Evolutionary conservation across 2,329 filamentous ascomycete species (phyloP).

Genomic region (Microdochium paspali): DNA sequence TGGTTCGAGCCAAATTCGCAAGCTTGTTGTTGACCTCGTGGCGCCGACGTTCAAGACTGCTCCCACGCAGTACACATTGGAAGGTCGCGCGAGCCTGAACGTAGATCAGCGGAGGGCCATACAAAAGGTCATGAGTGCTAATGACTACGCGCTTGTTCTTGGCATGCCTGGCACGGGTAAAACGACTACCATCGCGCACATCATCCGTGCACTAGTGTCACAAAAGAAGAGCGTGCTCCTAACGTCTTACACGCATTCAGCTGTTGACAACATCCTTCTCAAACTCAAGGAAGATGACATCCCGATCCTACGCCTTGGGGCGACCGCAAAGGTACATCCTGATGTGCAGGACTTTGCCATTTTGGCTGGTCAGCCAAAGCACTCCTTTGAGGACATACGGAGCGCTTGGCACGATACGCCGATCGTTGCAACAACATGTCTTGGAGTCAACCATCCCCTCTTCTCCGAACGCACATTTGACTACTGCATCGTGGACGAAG

Average conservation of each 20-base stretch:
- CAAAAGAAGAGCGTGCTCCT: slow-evolving; percentile 89
- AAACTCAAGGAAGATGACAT: slow-evolving; percentile 77
- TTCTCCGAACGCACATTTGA: slow-evolving; percentile 89
- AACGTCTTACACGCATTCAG: slow-evolving; percentile 94
- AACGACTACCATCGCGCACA: slow-evolving; percentile 95
- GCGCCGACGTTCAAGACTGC: slow-evolving; percentile 63
- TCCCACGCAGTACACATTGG: slow-evolving; percentile 53
- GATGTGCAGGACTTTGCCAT: slow-evolving; percentile 81
- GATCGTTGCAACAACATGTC: slow-evolving; percentile 89
- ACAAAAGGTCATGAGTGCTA: slow-evolving; percentile 88
- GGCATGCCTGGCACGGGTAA: slow-evolving; percentile 99
- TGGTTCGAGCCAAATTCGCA: slow-evolving; percentile 62
- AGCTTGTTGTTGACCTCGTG: slow-evolving; percentile 69
- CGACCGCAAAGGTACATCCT: slow-evolving; percentile 74
- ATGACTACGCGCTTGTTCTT: slow-evolving; percentile 92
- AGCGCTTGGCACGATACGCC: slow-evolving; percentile 76
- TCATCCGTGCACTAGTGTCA: slow-evolving; percentile 80
- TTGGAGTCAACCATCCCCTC: slow-evolving; percentile 81
- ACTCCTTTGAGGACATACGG: slow-evolving; percentile 74
- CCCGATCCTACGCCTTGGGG: slow-evolving; percentile 76
- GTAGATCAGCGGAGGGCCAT: slow-evolving; percentile 80
- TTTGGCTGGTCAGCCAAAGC: slow-evolving; percentile 64
- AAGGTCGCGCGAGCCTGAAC: slow-evolving; percentile 63
- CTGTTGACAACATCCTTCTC: slow-evolving; percentile 93
- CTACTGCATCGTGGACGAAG: slow-evolving; percentile 97